Evolutionary conservation across 371 early-diverging fungal genomes (phyloP).

Genomic region (Massospora cicadina): DNA sequence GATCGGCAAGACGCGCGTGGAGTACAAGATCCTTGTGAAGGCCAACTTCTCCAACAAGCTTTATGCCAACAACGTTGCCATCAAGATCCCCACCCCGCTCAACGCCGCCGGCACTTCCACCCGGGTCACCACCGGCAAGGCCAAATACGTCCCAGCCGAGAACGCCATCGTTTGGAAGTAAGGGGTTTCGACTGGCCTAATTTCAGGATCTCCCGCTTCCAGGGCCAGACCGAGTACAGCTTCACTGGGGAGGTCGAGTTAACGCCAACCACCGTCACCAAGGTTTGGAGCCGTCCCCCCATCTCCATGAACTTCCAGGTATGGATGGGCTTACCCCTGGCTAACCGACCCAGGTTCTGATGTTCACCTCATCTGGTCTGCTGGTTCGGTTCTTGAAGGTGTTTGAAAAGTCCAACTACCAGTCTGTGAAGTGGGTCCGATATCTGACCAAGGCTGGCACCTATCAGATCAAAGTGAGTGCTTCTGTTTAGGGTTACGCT

Average conservation of each 20-base stretch:
- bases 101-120: slow-evolving; percentile 56
- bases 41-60: slow-evolving; percentile 59
- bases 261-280: slow-evolving; percentile 51
- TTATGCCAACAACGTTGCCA: slow-evolving; percentile 58
- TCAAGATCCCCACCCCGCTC: slow-evolving; percentile 69
- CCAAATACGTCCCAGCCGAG: slow-evolving; percentile 69
- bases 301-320: slow-evolving; percentile 81
- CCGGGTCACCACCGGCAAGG: slow-evolving; percentile 54
- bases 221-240: slow-evolving; percentile 58
- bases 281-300: slow-evolving; percentile 76
- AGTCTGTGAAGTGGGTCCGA: slow-evolving; percentile 84
- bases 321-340: not conserved
- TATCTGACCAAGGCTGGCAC: slow-evolving; percentile 83
- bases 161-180: slow-evolving; percentile 82
- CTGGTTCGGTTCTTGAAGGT: slow-evolving; percentile 78
- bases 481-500: too few species aligned
- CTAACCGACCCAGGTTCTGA: slow-evolving; percentile 17
- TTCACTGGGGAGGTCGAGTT: slow-evolving; percentile 54
- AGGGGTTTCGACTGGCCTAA: slow-evolving; percentile 13
- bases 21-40: slow-evolving; percentile 57
- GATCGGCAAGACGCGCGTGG: slow-evolving; percentile 52
- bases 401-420: slow-evolving; percentile 78
- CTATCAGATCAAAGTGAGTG: slow-evolving; percentile 70
- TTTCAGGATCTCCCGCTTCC: slow-evolving; percentile 57
- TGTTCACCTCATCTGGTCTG: slow-evolving; percentile 38